A percentile compares a stretch with the other conserved stretches of the same genome.
Evolutionary conservation across 768 basidiomycete species (phyloP).

Genomic region (Pleurotus tuber-regium): DNA sequence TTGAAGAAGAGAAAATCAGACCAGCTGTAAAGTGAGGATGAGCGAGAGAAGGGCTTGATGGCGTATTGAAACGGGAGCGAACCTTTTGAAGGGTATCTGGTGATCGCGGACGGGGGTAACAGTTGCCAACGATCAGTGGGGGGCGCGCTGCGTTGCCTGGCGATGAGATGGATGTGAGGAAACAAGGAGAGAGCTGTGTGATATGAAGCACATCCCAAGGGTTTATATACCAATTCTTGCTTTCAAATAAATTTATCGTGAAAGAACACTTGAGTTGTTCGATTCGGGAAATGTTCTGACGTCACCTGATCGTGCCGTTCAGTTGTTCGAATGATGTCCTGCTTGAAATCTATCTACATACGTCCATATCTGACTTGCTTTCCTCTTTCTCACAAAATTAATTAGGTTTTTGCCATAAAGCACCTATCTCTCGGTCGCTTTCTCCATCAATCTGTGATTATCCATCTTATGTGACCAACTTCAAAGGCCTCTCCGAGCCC

Average conservation of each 20-base stretch:
- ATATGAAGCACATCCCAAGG: neutral
- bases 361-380: too few relatives aligned
- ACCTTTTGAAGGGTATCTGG: constrained; percentile 1
- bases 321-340: too few relatives aligned
- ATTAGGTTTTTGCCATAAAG: neutral
- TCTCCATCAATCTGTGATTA: neutral
- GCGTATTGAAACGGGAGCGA: neutral
- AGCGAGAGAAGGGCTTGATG: neutral
- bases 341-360: too few relatives aligned
- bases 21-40: neutral
- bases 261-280: too few relatives aligned
- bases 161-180: constrained; percentile 3
- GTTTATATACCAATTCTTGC: constrained; percentile 6
- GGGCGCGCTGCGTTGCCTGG: neutral
- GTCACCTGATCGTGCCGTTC: too few relatives aligned
- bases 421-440: neutral
- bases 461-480: neutral
- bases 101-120: neutral
- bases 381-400: constrained; percentile 6
- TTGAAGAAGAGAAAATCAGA: constrained; percentile 4
- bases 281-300: too few relatives aligned
- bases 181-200: constrained; percentile 5
- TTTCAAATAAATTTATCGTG: too few relatives aligned
- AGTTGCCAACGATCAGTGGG: constrained; percentile 2
- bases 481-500: neutral